Conservation (phyloP, 2,329 filamentous ascomycete species). For the Claviceps purpurea region DNA sequence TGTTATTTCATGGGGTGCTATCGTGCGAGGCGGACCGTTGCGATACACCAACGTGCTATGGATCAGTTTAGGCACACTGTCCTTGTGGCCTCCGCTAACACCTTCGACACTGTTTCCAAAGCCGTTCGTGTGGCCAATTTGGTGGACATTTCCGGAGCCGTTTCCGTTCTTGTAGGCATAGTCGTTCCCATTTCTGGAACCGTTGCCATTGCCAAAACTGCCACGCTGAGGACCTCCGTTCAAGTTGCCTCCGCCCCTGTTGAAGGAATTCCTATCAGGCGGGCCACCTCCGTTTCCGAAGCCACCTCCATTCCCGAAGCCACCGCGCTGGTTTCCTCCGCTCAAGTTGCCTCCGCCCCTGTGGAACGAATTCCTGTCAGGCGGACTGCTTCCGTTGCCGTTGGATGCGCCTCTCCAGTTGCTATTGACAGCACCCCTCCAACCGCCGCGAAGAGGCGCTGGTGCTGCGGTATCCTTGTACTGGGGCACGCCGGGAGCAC, state of each 20-base stretch:
- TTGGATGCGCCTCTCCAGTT: constrained; percentile 9
- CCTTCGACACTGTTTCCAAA: too few species aligned
- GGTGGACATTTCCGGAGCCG: neutral
- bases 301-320: constrained; percentile 12
- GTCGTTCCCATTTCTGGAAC: constrained; percentile 1
- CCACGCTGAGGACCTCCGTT: constrained; percentile 23
- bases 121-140: too few species aligned
- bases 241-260: constrained; percentile 26
- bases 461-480: constrained; percentile 44
- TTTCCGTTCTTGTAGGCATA: neutral
- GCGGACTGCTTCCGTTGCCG: constrained; percentile 20
- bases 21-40: constrained; percentile 14
- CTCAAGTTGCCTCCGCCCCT: constrained; percentile 27
- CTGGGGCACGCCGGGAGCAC: constrained; percentile 48
- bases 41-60: constrained; percentile 42
- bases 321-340: constrained; percentile 12
- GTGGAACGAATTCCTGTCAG: constrained; percentile 20
- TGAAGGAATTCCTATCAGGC: constrained; percentile 20
- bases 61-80: constrained; percentile 26
- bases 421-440: constrained; percentile 43
- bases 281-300: constrained; percentile 19
- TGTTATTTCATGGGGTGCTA: constrained; percentile 11
- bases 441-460: constrained; percentile 40
- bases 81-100: neutral
- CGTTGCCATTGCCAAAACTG: constrained; percentile 10